These are phyloP conservation scores for Circinella umbellata DNA, from an alignment of 371 early-diverging fungal species.

Conservation along the genomic window DNA sequence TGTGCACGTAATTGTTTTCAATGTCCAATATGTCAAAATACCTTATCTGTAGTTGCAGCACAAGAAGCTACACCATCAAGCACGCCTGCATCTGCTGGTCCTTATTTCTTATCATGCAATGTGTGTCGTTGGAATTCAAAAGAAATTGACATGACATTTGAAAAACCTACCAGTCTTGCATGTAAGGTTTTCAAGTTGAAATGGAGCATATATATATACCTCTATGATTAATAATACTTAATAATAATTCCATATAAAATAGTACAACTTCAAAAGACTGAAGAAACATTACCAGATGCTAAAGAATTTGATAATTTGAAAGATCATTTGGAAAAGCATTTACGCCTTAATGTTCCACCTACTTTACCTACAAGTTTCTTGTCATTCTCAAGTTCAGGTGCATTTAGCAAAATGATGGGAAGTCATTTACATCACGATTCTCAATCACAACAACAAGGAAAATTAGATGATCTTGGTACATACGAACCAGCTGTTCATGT, in stretches of 20 bases:
- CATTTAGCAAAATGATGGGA: constrained; percentile 50
- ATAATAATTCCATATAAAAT: neutral
- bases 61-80: constrained; percentile 51
- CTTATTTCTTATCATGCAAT: constrained; percentile 78
- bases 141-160: constrained; percentile 88
- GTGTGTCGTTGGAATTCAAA: constrained; percentile 94
- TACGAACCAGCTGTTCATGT: constrained; percentile 56
- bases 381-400: constrained; percentile 40
- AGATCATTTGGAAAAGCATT: constrained; percentile 78
- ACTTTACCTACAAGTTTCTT: constrained; percentile 46
- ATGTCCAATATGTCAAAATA: constrained; percentile 89
- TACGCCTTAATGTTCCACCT: constrained; percentile 50
- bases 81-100: constrained; percentile 35
- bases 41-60: constrained; percentile 79
- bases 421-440: constrained; percentile 32
- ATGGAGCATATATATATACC: too few relatives aligned
- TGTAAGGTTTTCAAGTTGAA: constrained; percentile 43
- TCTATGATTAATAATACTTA: too few relatives aligned
- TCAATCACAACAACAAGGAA: constrained; percentile 34
- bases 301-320: constrained; percentile 86
- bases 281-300: constrained; percentile 73
- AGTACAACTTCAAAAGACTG: constrained; percentile 81
- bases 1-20: constrained; percentile 95
- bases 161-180: constrained; percentile 90
- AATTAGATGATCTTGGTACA: constrained; percentile 53